Base-by-base conservation (phyloP, 768 basidiomycete genomes). In the Piloderma croceum region DNA sequence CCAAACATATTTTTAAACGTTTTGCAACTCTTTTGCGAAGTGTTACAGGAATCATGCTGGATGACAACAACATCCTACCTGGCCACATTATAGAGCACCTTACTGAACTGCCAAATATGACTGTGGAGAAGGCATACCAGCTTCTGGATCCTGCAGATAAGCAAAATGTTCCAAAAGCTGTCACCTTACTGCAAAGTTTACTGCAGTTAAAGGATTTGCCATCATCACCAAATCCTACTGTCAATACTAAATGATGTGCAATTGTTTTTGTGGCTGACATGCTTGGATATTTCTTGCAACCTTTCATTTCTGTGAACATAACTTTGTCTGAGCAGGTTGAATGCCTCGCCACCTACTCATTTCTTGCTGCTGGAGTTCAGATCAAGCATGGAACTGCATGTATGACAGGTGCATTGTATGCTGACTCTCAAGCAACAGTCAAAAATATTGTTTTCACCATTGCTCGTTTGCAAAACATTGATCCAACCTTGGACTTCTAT, bases 1-100 rank as follows among this genome's bases (percentile, higher is more conserved):
- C 53, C 7, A 60, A 59, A 37, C 61, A 62, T 44, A 48, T 62
- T 4, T 31, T 52, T 24, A 62, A 62, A 41, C 45, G 53, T 6
- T 53, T 57, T 45, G 60, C 52, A 13, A 52, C 59, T 24, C 39
- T 56, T 31, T 18, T 56, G 12, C 36, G 58, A 2, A 53, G 45
- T 13, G 23, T 41, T 6, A n/a, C 3, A 6, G 52, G 53, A 11
- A 47, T 60, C 9, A 24, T 42, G 21, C 19, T 57, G 33, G 41
- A 41, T 3, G 41, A 54, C 23, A 46, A 38, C 3, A 10, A 24
- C 7, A 24, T 54, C 4, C 36, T 31, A 4, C 23, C 43, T 2
- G 36, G 38, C 4, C 43, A 53, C 39, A 23, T 52, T 18, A 34
- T 23, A 22, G 17, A 18, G 24, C 41, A 27, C 29, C 43, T 50